These are phyloP conservation scores for Russula lepida DNA, from an alignment of 768 basidiomycete species.

Conservation along the genomic window DNA sequence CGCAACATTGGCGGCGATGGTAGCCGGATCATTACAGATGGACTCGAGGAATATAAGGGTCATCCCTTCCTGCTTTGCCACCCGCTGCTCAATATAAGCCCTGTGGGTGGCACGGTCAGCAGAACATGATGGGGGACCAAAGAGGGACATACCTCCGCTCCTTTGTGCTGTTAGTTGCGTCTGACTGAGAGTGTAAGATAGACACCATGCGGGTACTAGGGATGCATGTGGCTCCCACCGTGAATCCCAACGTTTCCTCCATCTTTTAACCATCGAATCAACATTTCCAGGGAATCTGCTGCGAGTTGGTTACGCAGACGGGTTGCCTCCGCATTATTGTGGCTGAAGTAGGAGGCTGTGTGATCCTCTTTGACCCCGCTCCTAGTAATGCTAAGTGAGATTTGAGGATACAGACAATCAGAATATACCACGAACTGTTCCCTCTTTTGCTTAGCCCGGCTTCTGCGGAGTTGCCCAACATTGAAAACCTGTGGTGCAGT, in stretches of 20 bases:
- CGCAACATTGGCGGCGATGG: conserved; percentile 93
- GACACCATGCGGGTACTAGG: neutral
- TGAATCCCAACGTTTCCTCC: conserved; percentile 98
- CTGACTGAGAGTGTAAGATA: conserved; percentile 33
- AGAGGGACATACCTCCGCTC: conserved; percentile 49
- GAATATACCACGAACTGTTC: conserved; percentile 44
- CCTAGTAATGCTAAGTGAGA: conserved; percentile 30
- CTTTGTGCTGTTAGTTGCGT: conserved; percentile 91
- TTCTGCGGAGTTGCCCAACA: conserved; percentile 87
- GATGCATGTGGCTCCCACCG: conserved; percentile 41
- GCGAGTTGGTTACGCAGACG: conserved; percentile 74
- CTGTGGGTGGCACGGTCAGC: conserved; percentile 32
- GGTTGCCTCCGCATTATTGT: conserved; percentile 71
- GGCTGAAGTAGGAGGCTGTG: conserved; percentile 83
- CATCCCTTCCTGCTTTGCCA: conserved; percentile 80
- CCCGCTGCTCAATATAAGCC: conserved; percentile 74
- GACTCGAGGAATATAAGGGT: conserved; percentile 92
- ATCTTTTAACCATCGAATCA: conserved; percentile 90
- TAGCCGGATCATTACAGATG: conserved; percentile 84
- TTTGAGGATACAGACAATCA: neutral
- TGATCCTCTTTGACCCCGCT: conserved; percentile 88
- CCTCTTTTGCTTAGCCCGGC: conserved; percentile 75
- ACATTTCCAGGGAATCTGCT: conserved; percentile 86
- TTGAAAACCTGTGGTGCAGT: conserved; percentile 73
- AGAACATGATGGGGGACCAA: neutral